Conservation (phyloP, 768 basidiomycete species). For the Rhodosporidiobolus sp. region DNA sequence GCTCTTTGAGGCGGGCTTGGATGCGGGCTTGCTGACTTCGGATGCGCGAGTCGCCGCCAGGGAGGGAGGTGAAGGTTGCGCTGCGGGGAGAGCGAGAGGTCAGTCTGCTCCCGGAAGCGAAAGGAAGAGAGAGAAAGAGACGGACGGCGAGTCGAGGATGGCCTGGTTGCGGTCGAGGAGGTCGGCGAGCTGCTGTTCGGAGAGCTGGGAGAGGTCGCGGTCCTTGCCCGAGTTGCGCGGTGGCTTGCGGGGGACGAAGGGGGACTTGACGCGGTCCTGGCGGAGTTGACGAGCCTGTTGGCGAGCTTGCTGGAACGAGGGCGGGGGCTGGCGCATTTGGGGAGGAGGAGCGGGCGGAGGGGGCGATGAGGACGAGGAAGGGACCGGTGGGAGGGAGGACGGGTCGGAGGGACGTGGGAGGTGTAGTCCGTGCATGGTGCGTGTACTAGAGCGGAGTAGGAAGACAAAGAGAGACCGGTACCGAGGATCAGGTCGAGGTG, state of each 20-base stretch:
- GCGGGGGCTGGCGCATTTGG: constrained; percentile 1
- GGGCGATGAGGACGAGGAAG: neutral
- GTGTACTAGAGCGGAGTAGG: neutral
- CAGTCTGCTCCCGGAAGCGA: too few species aligned
- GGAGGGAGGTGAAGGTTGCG: constrained; percentile 11
- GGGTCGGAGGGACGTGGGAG: constrained; percentile 1
- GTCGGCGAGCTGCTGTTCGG: constrained; percentile 17
- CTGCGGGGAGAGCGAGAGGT: neutral
- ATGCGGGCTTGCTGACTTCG: constrained; percentile 15
- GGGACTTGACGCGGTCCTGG: constrained; percentile 11
- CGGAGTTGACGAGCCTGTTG: constrained; percentile 1
- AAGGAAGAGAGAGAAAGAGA: neutral
- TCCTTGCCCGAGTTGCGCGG: constrained; percentile 16
- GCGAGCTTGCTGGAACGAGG: neutral
- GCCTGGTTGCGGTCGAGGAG: constrained; percentile 15
- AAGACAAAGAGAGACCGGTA: neutral
- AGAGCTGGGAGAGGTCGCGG: constrained; percentile 13
- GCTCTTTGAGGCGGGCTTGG: constrained; percentile 12
- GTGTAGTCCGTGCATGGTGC: constrained; percentile 16
- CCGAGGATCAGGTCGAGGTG: neutral
- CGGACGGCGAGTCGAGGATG: constrained; percentile 31
- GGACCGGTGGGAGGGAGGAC: constrained; percentile 4
- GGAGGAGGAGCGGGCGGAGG: too few species aligned
- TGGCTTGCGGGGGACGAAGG: constrained; percentile 24
- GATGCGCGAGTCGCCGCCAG: constrained; percentile 28